phyloP scores from a whole-genome alignment of 768 basidiomycete genomes.

The Russula lepida region DNA sequence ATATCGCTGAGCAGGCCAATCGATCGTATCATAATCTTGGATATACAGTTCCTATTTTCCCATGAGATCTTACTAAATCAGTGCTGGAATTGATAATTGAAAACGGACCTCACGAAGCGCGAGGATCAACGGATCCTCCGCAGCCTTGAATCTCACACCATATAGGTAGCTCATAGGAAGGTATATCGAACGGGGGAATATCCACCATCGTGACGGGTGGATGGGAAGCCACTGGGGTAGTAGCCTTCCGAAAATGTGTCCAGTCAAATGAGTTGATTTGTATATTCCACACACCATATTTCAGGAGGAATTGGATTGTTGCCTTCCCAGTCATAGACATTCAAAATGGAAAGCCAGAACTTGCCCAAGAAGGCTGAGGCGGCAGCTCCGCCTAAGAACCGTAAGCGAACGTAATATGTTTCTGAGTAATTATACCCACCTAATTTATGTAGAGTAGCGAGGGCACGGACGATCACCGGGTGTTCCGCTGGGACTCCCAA shows the following conservation, averaged over 20 bases:
- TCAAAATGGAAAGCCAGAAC: conserved; percentile 88
- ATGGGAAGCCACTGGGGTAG: conserved; percentile 87
- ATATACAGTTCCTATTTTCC: conserved; percentile 68
- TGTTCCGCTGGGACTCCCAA: conserved; percentile 82
- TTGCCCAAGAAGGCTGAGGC: conserved; percentile 90
- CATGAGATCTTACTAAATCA: neutral
- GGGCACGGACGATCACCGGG: conserved; percentile 72
- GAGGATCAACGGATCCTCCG: conserved; percentile 68
- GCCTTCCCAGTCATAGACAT: conserved; percentile 95
- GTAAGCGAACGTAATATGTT: neutral
- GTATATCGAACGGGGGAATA: conserved; percentile 86
- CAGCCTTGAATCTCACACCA: conserved; percentile 55
- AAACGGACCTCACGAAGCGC: conserved; percentile 58
- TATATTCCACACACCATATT: conserved; percentile 51
- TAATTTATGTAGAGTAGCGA: conserved; percentile 73
- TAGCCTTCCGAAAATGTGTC: conserved; percentile 43
- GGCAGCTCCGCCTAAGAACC: conserved; percentile 55
- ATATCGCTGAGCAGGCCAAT: conserved; percentile 89
- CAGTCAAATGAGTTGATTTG: neutral
- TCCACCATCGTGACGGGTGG: conserved; percentile 97
- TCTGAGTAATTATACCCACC: conserved; percentile 36
- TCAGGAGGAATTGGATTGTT: conserved; percentile 88
- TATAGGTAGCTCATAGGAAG: conserved; percentile 88
- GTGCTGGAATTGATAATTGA: neutral
- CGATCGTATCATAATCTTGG: conserved; percentile 68